Evolutionary conservation across 208 protist species (phyloP).

Genomic region (Herpetomonas samuelpessoai): DNA sequence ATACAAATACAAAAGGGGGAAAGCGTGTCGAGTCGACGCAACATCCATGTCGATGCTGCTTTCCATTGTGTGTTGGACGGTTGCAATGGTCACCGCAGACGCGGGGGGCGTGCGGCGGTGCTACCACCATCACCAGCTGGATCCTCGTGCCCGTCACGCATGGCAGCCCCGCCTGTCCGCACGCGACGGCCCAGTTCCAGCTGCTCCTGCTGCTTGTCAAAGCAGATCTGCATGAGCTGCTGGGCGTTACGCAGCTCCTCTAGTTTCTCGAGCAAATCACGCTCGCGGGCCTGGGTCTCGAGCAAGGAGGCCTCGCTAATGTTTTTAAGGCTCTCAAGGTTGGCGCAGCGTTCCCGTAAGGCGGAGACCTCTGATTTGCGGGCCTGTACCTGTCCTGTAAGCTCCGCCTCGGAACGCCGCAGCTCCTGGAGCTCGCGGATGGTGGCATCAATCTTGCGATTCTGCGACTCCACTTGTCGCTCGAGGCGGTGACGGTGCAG

Average conservation of each 20-base stretch:
- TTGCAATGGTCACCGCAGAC: neutral
- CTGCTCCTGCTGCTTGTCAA: conserved; percentile 90
- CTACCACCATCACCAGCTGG: neutral
- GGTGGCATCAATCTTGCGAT: conserved; percentile 30
- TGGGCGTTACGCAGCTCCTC: conserved; percentile 78
- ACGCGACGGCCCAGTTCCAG: conserved; percentile 69
- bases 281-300: conserved; percentile 68
- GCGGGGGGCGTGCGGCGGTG: neutral
- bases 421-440: conserved; percentile 42
- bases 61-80: too few relatives aligned
- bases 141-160: conserved; percentile 1
- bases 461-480: conserved; percentile 29
- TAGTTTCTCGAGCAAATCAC: conserved; percentile 66
- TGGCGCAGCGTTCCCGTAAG: conserved; percentile 75
- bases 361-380: conserved; percentile 59
- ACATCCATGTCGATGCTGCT: too few relatives aligned
- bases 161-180: conserved; percentile 15
- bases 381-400: conserved; percentile 52
- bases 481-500: conserved; percentile 39
- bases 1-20: too few relatives aligned
- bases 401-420: conserved; percentile 45
- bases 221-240: conserved; percentile 87
- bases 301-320: conserved; percentile 66
- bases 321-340: conserved; percentile 78
- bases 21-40: too few relatives aligned